Evolutionary conservation across 2,329 filamentous ascomycete species (phyloP).

Genomic region (Penicillium digitatum): DNA sequence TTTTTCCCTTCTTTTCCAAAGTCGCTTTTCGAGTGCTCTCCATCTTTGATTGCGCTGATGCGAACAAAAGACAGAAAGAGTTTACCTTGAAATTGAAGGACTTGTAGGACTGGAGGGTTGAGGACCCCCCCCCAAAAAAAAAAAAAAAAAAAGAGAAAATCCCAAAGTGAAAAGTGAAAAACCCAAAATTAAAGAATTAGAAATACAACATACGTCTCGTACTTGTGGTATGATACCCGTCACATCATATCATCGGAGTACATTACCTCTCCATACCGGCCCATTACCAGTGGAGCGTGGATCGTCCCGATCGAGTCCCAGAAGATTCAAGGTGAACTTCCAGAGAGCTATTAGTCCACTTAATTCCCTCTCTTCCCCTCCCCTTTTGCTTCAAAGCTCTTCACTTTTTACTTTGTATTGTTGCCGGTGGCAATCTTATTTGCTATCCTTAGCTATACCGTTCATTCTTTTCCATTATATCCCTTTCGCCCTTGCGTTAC

Average conservation of each 20-base stretch:
- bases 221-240: not conserved
- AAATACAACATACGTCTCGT: no score
- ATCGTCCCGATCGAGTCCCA: conserved; percentile 28
- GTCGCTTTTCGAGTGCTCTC: not conserved
- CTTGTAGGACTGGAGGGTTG: no score
- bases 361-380: conserved; percentile 10
- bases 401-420: conserved; percentile 16
- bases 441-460: conserved; percentile 10
- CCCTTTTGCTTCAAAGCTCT: conserved; percentile 9
- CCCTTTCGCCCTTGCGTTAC: conserved; percentile 27
- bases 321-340: conserved; percentile 20
- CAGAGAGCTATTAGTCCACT: conserved; percentile 18
- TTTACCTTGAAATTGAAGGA: not conserved
- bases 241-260: conserved; percentile 4
- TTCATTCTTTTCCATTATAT: conserved; percentile 15
- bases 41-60: not conserved
- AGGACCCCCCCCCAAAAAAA: no score
- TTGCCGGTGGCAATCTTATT: conserved; percentile 30
- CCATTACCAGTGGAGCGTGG: conserved; percentile 20
- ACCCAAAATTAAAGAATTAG: not conserved
- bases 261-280: conserved; percentile 5
- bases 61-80: not conserved
- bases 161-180: not conserved
- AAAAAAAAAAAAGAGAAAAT: not conserved
- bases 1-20: not conserved